Evolutionary conservation across 257 asterid genomes (phyloP), one percentile per base, ranked within the genome.

Genomic region (Solanum commersonii): DNA sequence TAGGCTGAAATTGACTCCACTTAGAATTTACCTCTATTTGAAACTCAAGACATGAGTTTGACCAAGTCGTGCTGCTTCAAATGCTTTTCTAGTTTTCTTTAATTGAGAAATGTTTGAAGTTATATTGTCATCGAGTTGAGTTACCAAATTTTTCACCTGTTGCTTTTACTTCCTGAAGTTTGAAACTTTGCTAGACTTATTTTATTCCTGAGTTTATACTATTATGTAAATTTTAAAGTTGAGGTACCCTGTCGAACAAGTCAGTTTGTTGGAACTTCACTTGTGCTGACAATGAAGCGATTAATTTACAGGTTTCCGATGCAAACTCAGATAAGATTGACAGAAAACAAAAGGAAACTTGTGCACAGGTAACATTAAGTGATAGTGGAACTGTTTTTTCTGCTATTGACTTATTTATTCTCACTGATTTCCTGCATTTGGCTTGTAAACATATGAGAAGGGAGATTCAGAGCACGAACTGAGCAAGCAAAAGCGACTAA

Each of bases 401-500:
- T 49, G 65, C 65, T 56, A 18, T 56, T 56, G 8, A 63, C 56
- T 73, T 46, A 23, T 72, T 86, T 14, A 52, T n/a, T 84, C 68
- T 74, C 44, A 34, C 59, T 40, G 60, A 12, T 34, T 46, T 65
- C 44, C 33, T 85, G 86, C 87, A 16, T 42, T 87, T 94, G 98
- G 92, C 83, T 87, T 56, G 10, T 34, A 29, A 74, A 78, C 72
- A 25, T 94, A 89, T 35, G 94, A 88, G 81, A 84, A 87, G 87
- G 93, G 89, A 87, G 91, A 42, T 20, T 18, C 86, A 42, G 90
- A 88, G 37, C 83, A 20, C 20, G 93, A 85, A 74, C 92, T 89
- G 49, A 93, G 94, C 87, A 90, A 84, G 42, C 49, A 33, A 82
- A 97, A 97, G 96, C 93, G 93, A 91, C 92, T 65, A 86, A 95